These are phyloP conservation scores for Stachybotrys chlorohalonatus DNA, from an alignment of 2,329 filamentous ascomycete species.

Conservation along the genomic window DNA sequence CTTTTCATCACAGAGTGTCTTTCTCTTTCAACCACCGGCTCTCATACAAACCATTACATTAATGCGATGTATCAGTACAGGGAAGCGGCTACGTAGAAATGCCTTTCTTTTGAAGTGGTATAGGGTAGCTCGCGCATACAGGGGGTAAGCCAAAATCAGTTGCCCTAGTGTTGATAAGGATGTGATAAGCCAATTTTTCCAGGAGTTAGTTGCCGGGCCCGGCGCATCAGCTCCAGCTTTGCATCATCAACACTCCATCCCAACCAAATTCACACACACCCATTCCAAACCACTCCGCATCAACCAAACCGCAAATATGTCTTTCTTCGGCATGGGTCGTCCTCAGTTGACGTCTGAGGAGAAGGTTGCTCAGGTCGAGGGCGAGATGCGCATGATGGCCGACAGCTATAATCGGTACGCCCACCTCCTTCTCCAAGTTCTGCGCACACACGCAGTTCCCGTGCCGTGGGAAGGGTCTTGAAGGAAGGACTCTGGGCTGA, in stretches of 20 bases:
- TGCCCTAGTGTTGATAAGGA: not conserved
- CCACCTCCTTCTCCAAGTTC: not conserved
- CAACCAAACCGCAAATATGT: slow-evolving; percentile 23
- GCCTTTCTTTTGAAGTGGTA: not conserved
- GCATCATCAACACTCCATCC: not conserved
- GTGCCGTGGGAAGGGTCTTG: not conserved
- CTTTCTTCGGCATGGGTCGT: slow-evolving; percentile 40
- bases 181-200: not conserved
- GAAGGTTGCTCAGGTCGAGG: slow-evolving; percentile 94
- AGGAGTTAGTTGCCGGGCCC: not conserved
- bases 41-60: no score
- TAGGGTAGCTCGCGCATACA: slow-evolving; percentile 8
- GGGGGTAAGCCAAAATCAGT: no score
- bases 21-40: no score
- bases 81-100: no score
- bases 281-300: not conserved
- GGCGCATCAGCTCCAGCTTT: slow-evolving; percentile 3
- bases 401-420: slow-evolving; percentile 95
- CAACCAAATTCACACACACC: slow-evolving; percentile 4
- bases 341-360: slow-evolving; percentile 89
- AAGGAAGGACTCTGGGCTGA: not conserved
- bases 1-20: no score
- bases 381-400: slow-evolving; percentile 94
- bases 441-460: not conserved
- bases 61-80: no score